Conservation (phyloP, 805 yeast species). For the Jamesozyma spencerorum region DNA sequence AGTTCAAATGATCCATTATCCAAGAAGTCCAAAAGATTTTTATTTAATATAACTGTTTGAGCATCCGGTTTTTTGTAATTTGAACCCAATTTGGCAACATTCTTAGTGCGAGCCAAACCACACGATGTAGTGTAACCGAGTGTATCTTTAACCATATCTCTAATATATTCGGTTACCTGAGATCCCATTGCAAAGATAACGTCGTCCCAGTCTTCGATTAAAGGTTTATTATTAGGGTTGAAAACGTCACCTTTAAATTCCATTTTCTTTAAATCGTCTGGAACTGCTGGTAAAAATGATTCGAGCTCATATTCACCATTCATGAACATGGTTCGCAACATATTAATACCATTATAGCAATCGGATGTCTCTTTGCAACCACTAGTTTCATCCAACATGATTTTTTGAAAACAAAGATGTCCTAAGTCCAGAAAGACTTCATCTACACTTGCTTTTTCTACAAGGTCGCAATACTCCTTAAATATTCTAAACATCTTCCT, state of each 20-base stretch:
- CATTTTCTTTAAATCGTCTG: conserved; percentile 13
- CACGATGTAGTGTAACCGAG: conserved; percentile 84
- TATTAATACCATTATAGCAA: background rate
- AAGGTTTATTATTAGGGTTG: conserved; percentile 10
- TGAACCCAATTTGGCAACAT: conserved; percentile 79
- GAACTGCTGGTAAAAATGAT: conserved; percentile 20
- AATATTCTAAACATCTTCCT: conserved; percentile 66
- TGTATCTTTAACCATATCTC: conserved; percentile 42
- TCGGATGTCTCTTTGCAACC: background rate
- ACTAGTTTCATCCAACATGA: conserved; percentile 16
- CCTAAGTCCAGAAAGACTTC: conserved; percentile 87
- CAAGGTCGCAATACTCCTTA: conserved; percentile 49
- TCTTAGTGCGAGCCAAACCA: conserved; percentile 70
- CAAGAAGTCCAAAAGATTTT: conserved; percentile 44
- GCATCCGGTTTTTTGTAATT: conserved; percentile 77
- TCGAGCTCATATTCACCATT: conserved; percentile 20
- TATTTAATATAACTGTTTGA: conserved; percentile 63
- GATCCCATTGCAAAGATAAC: conserved; percentile 60
- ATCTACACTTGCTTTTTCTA: conserved; percentile 93
- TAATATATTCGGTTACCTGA: conserved; percentile 41
- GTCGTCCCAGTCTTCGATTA: conserved; percentile 70
- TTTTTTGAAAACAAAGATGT: conserved; percentile 41
- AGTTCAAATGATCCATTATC: conserved; percentile 43
- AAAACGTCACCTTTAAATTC: conserved; percentile 16
- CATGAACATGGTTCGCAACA: conserved; percentile 15